Percentiles rank a stretch among this genome's conserved stretches.
Evolutionary conservation across 345 rosid genomes (phyloP).

Genomic region (Conringia planisiliqua): DNA sequence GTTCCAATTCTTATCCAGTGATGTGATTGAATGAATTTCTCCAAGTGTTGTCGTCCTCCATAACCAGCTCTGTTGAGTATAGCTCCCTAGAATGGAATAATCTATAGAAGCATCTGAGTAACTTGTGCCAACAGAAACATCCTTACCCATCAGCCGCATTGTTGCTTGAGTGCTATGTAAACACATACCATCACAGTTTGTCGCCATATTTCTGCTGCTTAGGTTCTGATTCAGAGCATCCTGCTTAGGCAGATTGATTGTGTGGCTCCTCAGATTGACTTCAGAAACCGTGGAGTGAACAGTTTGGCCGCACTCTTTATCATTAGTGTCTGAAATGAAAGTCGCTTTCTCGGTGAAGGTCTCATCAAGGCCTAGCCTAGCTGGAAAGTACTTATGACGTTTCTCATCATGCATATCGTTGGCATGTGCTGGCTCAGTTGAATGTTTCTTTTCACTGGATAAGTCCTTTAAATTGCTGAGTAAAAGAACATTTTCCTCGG

Average conservation of each 20-base stretch:
- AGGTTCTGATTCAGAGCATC: constrained; percentile 24
- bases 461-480: constrained; percentile 19
- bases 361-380: constrained; percentile 39
- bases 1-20: constrained; percentile 29
- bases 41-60: constrained; percentile 27
- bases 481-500: constrained; percentile 3
- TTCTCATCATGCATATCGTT: constrained; percentile 34
- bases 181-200: constrained; percentile 26
- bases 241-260: constrained; percentile 20
- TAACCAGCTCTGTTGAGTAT: constrained; percentile 28
- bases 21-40: constrained; percentile 18
- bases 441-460: constrained; percentile 31
- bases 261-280: constrained; percentile 23
- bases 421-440: constrained; percentile 18
- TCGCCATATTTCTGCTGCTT: constrained; percentile 19
- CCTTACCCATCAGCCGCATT: constrained; percentile 74
- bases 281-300: constrained; percentile 30
- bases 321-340: constrained; percentile 22
- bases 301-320: constrained; percentile 21
- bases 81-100: constrained; percentile 14
- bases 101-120: constrained; percentile 27
- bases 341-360: constrained; percentile 27
- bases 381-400: constrained; percentile 25
- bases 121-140: constrained; percentile 51
- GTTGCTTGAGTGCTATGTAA: constrained; percentile 40